Conservation (phyloP, 225 moss, liverwort and hornwort genomes). For the Antitrichia curtipendula region DNA sequence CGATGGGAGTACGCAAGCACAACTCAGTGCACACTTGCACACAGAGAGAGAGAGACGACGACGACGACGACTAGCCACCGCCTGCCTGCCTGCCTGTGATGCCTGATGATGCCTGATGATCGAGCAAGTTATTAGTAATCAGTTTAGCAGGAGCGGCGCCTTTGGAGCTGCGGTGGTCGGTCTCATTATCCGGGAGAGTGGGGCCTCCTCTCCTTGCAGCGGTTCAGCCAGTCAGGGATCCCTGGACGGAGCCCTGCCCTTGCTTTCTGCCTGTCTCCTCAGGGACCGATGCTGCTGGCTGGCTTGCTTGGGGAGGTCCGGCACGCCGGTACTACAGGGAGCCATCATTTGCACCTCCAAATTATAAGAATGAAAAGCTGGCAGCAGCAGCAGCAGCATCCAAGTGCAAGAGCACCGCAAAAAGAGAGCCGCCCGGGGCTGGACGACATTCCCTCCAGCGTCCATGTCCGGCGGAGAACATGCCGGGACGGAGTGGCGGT, state of each 20-base stretch:
- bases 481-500: not conserved
- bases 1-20: not conserved
- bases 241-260: not conserved
- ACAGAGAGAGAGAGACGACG: too few relatives aligned
- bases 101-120: not conserved
- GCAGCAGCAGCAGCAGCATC: not conserved
- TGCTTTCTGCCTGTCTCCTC: not conserved
- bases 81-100: not conserved
- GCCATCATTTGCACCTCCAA: not conserved
- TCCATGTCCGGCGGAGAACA: not conserved
- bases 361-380: too few relatives aligned
- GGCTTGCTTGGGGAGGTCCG: not conserved
- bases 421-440: not conserved
- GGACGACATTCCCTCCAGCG: not conserved
- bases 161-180: constrained; percentile 27
- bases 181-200: not conserved
- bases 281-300: not conserved
- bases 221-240: not conserved
- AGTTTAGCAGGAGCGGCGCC: not conserved
- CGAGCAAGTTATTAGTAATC: not conserved
- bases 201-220: not conserved
- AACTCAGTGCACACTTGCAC: not conserved
- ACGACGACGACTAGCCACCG: too few relatives aligned
- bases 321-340: too few relatives aligned
- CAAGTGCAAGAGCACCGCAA: not conserved